Evolutionary conservation across 495 filamentous ascomycete species (phyloP), one percentile per base, ranked within the genome.

Genomic region (Bombardia bombarda): DNA sequence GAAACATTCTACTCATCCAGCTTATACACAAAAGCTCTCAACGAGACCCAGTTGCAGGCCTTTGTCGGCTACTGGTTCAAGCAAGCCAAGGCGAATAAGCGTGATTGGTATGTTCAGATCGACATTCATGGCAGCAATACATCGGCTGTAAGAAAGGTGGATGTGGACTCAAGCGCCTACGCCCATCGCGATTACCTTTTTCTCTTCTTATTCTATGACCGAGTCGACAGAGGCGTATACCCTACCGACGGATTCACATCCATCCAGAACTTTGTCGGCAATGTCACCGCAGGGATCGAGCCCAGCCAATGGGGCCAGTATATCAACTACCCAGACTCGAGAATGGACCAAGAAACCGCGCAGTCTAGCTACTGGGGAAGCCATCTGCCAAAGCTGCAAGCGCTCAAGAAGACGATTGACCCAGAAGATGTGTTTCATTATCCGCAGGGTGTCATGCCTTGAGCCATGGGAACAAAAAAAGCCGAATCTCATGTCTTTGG

Each of bases 361-460:
- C 49, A 67, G 36, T 25, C 20, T n/a, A 57, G 50, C 38, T 76
- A 84, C 47, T 82, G 74, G 73, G 74, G 71, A 0, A 38, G 46
- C 1, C 79, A 81, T 45, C 59, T 80, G n/a, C 56, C 56, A 3
- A 63, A 61, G 37, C 53, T 84, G 17, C 57, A 73, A 54, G 42
- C 54, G n/a, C 69, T 84, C 32, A 84, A 84, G 66, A 61, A 64
- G 1, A 53, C 45, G 1, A 50, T 78, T 14, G 78, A 84, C 49
- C 78, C 79, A 1, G 45, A 62, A 0, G 70, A 82, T 58, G 32
- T 81, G 16, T 82, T 83, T 34, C 72, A 79, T 40, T 82, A 80
- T 50, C 76, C 77, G 2, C 58, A 63, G 47, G 53, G 55, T 17
- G 17, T 63, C n/a, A 2, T 56, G 18, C 58, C 60, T 8, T n/a